Evolutionary conservation across 2,329 filamentous ascomycete species (phyloP), one percentile per base, ranked within the genome.

Genomic region (Ophiosphaerella narmari): DNA sequence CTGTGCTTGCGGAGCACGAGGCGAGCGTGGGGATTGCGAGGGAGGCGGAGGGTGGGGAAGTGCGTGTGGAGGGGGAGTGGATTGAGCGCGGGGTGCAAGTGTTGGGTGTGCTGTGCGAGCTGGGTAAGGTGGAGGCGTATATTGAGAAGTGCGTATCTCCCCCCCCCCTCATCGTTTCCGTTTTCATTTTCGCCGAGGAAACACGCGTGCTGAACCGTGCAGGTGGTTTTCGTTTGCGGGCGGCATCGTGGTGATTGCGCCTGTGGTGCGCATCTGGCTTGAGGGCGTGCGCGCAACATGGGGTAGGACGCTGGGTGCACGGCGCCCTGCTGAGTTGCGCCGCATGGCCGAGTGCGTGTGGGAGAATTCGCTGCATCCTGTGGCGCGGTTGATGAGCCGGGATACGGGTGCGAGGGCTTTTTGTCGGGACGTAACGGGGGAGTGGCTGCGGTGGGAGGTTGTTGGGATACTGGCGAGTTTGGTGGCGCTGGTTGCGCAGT

Each of bases 371-470:
- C 52, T 70, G 9, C 67, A 59, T 24, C 71, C 73, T 2, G 57
- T 76, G 31, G 64, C 63, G 18, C 39, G 41, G 7, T 31, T 63
- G 5, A 53, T 75, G 1, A 65, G 72, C 40, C 67, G 70, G 9
- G 57, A 70, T 12, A 77, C 74, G 37, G 70, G 70, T 5, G 63
- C 74, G 12, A 59, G 57, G 11, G 70, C 76, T 11, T 78, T 75
- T 61, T 72, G 69, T 16, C 54, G 62, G 13, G 64, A 63, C 5
- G 70, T 68, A 1, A 75, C 75, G 13, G 76, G 76, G 1, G 63
- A 68, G 7, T 63, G 70, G 39, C 52, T 78, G 5, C 61, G 76
- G 52, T 78, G 76, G 76, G 76, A 78, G 48, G 67, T 76, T 18
- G 67, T 78, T 2, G 76, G 75, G 0, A 65, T 74, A 7, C 62